Conservation (phyloP, 192 early-diverging fungal genomes). For the Anaeromyces robustus region DNA sequence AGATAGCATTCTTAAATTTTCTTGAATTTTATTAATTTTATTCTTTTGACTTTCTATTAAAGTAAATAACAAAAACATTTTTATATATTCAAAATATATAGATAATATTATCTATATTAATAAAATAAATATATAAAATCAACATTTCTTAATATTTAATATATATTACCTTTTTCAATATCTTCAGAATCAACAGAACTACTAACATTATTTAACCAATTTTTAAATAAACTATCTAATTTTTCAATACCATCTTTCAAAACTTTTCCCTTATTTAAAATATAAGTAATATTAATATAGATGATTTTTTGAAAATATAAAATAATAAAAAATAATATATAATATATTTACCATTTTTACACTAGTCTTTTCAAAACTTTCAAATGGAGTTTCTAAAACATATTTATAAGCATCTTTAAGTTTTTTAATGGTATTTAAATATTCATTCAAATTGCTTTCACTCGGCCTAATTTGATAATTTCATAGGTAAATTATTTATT, state of each 20-base stretch:
- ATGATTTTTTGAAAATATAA: too few species aligned
- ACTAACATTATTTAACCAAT: neutral
- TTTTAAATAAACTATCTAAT: neutral
- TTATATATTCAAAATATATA: too few species aligned
- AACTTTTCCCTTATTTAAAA: neutral
- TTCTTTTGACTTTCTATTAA: neutral
- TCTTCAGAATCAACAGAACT: neutral
- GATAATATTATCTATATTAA: too few species aligned
- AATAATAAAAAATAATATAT: neutral
- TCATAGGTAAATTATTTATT: too few species aligned
- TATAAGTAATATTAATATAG: too few species aligned
- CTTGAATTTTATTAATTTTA: neutral
- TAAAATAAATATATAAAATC: too few species aligned
- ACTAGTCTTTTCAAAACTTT: constrained; percentile 23
- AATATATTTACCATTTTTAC: constrained; percentile 14
- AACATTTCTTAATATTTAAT: too few species aligned
- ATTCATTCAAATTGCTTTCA: constrained; percentile 32
- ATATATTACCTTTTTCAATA: neutral
- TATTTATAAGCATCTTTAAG: constrained; percentile 27
- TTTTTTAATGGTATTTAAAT: constrained; percentile 38
- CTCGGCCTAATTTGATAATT: constrained; percentile 19
- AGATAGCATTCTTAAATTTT: neutral
- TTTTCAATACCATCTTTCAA: neutral
- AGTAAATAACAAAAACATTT: too few species aligned
- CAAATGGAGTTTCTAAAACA: constrained; percentile 11